These are phyloP conservation scores for Cryptococcus sp. DNA, from an alignment of 1,284 basidiomycete genomes.

Conservation along the genomic window DNA sequence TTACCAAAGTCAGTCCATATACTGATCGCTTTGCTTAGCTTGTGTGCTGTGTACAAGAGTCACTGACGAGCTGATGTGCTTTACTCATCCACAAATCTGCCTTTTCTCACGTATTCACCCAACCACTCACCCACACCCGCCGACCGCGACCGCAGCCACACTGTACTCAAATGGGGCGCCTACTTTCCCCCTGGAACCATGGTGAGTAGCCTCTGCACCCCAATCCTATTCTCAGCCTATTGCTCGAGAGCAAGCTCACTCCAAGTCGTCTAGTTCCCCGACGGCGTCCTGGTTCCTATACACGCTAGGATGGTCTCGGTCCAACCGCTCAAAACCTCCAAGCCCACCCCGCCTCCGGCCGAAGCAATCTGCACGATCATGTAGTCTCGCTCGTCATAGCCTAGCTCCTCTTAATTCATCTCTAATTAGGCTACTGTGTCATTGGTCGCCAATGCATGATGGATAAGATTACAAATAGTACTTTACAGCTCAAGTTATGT, in stretches of 20 bases:
- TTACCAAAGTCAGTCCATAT: constrained; percentile 33
- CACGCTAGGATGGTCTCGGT: constrained; percentile 44
- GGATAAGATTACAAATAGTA: too few relatives aligned
- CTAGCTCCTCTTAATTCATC: too few relatives aligned
- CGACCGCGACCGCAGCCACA: constrained; percentile 15
- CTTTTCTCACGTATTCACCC: too few relatives aligned
- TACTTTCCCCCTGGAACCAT: constrained; percentile 46
- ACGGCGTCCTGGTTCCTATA: constrained; percentile 41
- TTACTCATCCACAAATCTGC: too few relatives aligned
- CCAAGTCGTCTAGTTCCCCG: constrained; percentile 27
- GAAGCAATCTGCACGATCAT: constrained; percentile 27
- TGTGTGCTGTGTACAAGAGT: neutral
- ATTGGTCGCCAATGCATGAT: neutral
- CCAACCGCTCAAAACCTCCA: constrained; percentile 32
- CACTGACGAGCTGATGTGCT: neutral
- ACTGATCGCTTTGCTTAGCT: neutral
- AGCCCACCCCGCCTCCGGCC: constrained; percentile 2
- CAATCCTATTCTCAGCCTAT: too few relatives aligned
- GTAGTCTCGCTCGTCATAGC: too few relatives aligned
- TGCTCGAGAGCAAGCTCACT: neutral
- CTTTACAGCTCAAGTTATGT: too few relatives aligned
- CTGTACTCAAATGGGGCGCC: constrained; percentile 33
- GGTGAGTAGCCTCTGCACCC: constrained; percentile 18
- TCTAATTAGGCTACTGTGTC: too few relatives aligned
- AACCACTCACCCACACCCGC: too few relatives aligned